Percentiles rank a stretch among this genome's conserved stretches.
These are phyloP conservation scores for Suillus alpinus DNA, from an alignment of 768 basidiomycete genomes.

Conservation along the genomic window DNA sequence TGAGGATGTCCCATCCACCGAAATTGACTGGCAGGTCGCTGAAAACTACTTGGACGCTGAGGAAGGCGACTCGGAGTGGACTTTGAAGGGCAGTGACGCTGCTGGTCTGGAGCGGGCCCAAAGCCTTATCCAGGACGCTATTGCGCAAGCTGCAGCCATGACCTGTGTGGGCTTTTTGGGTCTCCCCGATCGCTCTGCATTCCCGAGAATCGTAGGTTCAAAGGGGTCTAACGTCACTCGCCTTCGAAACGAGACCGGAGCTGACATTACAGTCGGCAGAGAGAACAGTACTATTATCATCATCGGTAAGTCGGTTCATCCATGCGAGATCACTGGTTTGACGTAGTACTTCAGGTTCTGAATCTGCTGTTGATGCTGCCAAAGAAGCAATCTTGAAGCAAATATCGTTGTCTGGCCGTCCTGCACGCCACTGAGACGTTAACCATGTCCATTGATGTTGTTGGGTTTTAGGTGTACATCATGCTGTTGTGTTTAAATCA, in stretches of 20 bases:
- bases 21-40: conserved; percentile 72
- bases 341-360: conserved; percentile 49
- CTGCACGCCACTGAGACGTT: not conserved
- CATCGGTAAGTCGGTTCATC: conserved; percentile 55
- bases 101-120: conserved; percentile 75
- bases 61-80: conserved; percentile 85
- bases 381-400: conserved; percentile 75
- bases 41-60: conserved; percentile 77
- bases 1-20: conserved; percentile 37
- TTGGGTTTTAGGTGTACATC: not conserved
- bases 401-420: conserved; percentile 28
- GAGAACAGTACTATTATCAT: conserved; percentile 87
- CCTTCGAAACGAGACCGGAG: conserved; percentile 83
- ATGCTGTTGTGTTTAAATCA: not conserved
- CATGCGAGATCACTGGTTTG: conserved; percentile 6
- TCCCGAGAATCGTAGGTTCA: conserved; percentile 91
- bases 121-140: conserved; percentile 60
- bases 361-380: conserved; percentile 64
- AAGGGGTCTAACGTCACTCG: conserved; percentile 91
- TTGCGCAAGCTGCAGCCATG: conserved; percentile 69
- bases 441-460: not conserved
- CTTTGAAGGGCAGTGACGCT: conserved; percentile 77
- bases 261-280: conserved; percentile 88
- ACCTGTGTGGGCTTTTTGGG: conserved; percentile 85
- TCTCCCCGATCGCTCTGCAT: conserved; percentile 74